These are phyloP conservation scores for Colletotrichum coccodes DNA, from an alignment of 2,329 filamentous ascomycete genomes.

Conservation along the genomic window DNA sequence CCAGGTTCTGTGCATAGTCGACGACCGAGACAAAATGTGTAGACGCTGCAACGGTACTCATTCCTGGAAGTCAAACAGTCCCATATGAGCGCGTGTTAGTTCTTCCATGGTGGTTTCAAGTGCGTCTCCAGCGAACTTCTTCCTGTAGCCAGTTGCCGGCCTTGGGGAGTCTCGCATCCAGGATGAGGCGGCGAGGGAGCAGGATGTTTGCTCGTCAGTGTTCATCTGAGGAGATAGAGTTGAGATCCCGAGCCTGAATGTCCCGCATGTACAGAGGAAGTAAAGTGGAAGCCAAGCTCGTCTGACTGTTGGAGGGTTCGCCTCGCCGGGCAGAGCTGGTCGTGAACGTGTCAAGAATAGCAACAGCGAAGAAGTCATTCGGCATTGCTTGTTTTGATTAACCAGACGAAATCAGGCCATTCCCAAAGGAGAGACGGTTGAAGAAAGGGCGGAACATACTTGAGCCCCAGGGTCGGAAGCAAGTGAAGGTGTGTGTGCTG, in stretches of 20 bases:
- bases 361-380: conserved; percentile 4
- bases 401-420: conserved; percentile 11
- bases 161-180: background rate
- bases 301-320: conserved; percentile 4
- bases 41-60: background rate
- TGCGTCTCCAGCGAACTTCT: conserved; percentile 28
- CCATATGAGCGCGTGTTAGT: background rate
- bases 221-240: conserved; percentile 27
- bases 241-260: conserved; percentile 14
- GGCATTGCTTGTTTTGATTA: conserved; percentile 13
- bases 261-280: conserved; percentile 17
- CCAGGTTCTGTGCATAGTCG: too few relatives aligned
- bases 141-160: conserved; percentile 5
- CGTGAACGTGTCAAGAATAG: conserved; percentile 22
- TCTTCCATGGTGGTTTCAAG: conserved; percentile 19
- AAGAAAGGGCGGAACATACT: background rate
- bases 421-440: conserved; percentile 19
- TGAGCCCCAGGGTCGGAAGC: background rate
- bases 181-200: conserved; percentile 6
- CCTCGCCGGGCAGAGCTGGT: conserved; percentile 3
- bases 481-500: background rate
- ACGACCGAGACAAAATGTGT: background rate
- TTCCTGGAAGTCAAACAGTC: too few relatives aligned
- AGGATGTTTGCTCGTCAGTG: conserved; percentile 13
- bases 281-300: conserved; percentile 18